Evolutionary conservation across 257 asterid genomes (phyloP), one percentile per base, ranked within the genome.

Genomic region (Solanum dulcamara): DNA sequence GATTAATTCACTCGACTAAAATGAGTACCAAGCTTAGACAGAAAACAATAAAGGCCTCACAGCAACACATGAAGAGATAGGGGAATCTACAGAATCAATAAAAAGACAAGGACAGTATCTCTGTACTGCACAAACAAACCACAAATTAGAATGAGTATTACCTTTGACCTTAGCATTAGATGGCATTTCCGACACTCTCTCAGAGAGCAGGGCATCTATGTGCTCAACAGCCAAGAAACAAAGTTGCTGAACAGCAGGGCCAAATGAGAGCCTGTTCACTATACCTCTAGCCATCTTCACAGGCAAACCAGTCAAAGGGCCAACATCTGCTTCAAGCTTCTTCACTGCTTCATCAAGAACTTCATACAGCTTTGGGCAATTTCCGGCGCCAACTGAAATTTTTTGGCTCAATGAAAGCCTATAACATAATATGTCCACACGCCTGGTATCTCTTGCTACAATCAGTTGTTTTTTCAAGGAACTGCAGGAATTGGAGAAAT

Each of bases 201-300:
- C 72, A 67, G 95, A 88, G 85, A 87, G 90, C 81, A 91, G 86
- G 46, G 72, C 79, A 83, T 95, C 97, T 3, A 96, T 92, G 67
- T 93, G 90, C 83, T 93, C 96, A 37, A 95, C 83, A 18, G 97
- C 97, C 62, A 88, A 87, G 88, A 93, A 88, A 84, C 99, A 96
- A 5, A 94, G 91, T 74, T 88, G 86, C 92, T 94, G 98, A 90
- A 96, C 93, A 88, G 93, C 96, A 2, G 94, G 93, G 81, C 98
- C 98, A 1, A 94, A 94, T 10, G 98, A 93, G 79, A 96, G 97
- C 93, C 98, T 91, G 90, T 96, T 96, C 72, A 96, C 99, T 44
- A 96, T 96, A 68, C 99, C 98, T 86, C 99, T 89, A n/a, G 98
- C 99, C 85, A 83, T 96, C 92, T 94, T 96, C 44, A 94, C 96